Base-by-base conservation (phyloP, 2,329 filamentous ascomycete species). In the Xylaria sp. region DNA sequence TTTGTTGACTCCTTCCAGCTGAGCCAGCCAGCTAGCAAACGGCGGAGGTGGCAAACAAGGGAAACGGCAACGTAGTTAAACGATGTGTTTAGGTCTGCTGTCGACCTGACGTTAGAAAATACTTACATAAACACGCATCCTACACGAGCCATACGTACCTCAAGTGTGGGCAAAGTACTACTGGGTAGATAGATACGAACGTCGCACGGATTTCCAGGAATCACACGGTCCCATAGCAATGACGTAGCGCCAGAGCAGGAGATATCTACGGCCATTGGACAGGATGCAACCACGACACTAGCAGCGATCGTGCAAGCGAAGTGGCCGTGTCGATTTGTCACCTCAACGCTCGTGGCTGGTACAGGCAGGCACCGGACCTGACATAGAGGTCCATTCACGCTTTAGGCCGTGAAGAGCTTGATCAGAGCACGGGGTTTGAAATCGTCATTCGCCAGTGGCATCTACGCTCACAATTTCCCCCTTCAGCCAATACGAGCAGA, bases 191-290 rank as follows among this genome's bases (percentile, higher is more conserved):
- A 57, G 31, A 23, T n/a, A 37, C 15, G 19, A 25, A 58, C 14
- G 49, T 55, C 50, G 51, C 50, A 60, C 33, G 35, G 6, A 31
- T 47, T n/a, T 31, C 43, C 12, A 8, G 45, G n/a, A 33, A 49
- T 64, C 61, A 64, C 61, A 53, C 55, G 58, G 42, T 21, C 23
- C 9, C n/a, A n/a, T n/a, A n/a, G n/a, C n/a, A 62, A 59, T 65
- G 49, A 62, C 59, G 63, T 62, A 55, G 59, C 19, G 40, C 21
- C 25, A 38, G 28, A 52, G 42, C 21, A 55, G 38, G 47, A 28
- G 21, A 35, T 15, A 17, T 15, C 17, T 17, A 23, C 57, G 53
- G n/a, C n/a, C n/a, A 64, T 61, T 66, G 64, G 64, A 56, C 25
- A 38, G 28, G 15, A 42, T 25, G 49, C 37, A 31, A 46, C 42